These are phyloP conservation scores for Nicotiana knightiana DNA, from an alignment of 257 asterid species.

Conservation along the genomic window DNA sequence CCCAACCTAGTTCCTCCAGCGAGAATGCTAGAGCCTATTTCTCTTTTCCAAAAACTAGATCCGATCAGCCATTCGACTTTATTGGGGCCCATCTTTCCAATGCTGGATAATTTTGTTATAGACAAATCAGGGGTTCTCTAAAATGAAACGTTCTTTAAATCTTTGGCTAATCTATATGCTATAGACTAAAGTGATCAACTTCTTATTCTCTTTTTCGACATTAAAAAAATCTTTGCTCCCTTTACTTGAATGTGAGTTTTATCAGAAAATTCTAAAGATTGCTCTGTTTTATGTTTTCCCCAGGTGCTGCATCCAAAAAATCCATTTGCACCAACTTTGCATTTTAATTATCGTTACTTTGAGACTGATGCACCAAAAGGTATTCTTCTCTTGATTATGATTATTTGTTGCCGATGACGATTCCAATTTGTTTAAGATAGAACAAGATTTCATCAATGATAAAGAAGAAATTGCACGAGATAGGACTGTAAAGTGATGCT, in stretches of 20 bases:
- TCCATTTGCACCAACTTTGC: slow-evolving; percentile 97
- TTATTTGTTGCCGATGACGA: background rate
- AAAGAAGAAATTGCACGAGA: background rate
- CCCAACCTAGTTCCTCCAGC: too few species aligned
- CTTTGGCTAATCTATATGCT: background rate
- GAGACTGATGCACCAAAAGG: slow-evolving; percentile 97
- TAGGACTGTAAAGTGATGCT: background rate
- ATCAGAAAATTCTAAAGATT: background rate
- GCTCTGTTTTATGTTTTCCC: background rate
- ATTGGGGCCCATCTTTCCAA: background rate
- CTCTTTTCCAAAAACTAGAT: background rate
- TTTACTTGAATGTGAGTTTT: background rate
- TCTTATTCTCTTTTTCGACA: background rate
- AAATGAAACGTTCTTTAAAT: background rate
- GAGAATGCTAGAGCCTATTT: background rate
- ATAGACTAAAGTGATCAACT: background rate
- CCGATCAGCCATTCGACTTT: background rate
- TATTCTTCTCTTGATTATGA: slow-evolving; percentile 11
- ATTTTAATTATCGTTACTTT: slow-evolving; percentile 89
- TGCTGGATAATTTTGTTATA: background rate
- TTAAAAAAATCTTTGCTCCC: background rate
- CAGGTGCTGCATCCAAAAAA: slow-evolving; percentile 96
- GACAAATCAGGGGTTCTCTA: background rate
- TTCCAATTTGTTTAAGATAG: background rate
- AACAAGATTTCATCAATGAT: background rate